Conservation (phyloP, 805 yeast species). For the Isabelozyma rhagii region DNA sequence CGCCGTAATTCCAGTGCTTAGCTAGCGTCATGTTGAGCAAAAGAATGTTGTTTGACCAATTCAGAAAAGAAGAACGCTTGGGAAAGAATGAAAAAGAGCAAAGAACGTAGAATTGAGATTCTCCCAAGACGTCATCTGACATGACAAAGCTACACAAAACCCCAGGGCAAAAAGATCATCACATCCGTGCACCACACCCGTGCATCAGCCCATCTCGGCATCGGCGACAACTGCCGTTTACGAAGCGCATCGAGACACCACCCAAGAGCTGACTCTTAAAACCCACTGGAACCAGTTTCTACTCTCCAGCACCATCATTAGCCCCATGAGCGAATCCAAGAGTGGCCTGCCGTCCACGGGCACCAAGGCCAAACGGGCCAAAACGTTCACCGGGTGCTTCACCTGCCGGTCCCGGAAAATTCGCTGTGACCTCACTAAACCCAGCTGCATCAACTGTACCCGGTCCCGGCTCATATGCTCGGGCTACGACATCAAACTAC, state of each 20-base stretch:
- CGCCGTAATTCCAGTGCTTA: constrained; percentile 50
- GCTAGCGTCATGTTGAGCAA: constrained; percentile 18
- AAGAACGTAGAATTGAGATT: constrained; percentile 3
- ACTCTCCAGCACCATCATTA: not conserved
- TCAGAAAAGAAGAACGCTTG: not conserved
- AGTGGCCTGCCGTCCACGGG: not conserved
- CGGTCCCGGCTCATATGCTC: constrained; percentile 69
- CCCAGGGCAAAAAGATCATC: not conserved
- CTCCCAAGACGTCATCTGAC: not conserved
- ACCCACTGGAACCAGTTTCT: not conserved
- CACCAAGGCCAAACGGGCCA: constrained; percentile 28
- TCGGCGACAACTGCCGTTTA: not conserved
- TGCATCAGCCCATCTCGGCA: not conserved
- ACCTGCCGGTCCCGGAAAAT: constrained; percentile 81
- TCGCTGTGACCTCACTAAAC: constrained; percentile 72
- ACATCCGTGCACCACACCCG: not conserved
- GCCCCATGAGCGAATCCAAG: not conserved
- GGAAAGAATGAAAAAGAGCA: not conserved
- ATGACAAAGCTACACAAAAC: not conserved
- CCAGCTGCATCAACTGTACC: constrained; percentile 68
- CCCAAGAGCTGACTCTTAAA: not conserved
- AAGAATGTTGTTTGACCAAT: not conserved
- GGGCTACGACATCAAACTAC: constrained; percentile 76
- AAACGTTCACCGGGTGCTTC: constrained; percentile 86
- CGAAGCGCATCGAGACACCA: not conserved